phyloP scores from a whole-genome alignment of 2,329 filamentous ascomycete species.

The Penicillium sp. region DNA sequence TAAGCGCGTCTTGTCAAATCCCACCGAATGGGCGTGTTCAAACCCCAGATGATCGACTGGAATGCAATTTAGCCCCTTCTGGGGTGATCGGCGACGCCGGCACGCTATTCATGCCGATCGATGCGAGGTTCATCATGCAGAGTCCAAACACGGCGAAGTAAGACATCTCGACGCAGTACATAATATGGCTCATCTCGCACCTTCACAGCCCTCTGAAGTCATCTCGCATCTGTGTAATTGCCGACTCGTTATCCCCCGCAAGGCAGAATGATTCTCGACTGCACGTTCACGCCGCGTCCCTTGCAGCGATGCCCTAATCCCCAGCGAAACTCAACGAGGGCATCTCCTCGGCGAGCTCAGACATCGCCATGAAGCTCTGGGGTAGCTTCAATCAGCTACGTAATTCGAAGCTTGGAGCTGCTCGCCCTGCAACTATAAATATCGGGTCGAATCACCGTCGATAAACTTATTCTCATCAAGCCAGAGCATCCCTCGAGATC shows the following conservation, averaged over 20 bases:
- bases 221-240: constrained; percentile 10
- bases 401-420: constrained; percentile 8
- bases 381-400: constrained; percentile 4
- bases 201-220: constrained; percentile 9
- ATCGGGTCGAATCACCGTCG: constrained; percentile 3
- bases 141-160: constrained; percentile 1
- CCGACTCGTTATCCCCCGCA: constrained; percentile 14
- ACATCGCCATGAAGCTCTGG: constrained; percentile 4
- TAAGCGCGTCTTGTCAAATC: constrained; percentile 6
- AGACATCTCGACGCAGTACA: constrained; percentile 6
- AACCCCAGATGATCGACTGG: constrained; percentile 11
- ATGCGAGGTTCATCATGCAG: constrained; percentile 23
- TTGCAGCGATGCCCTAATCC: constrained; percentile 12
- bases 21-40: background rate
- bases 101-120: constrained; percentile 10
- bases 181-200: constrained; percentile 9
- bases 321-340: constrained; percentile 10
- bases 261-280: constrained; percentile 12
- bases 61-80: constrained; percentile 19
- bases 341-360: constrained; percentile 8
- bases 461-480: constrained; percentile 15
- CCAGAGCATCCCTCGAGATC: constrained; percentile 8
- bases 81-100: constrained; percentile 13
- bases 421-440: constrained; percentile 25
- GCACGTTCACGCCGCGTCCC: constrained; percentile 20